Evolutionary conservation across 169 alveolate genomes (phyloP), one percentile per base, ranked within the genome.

Genomic region (Babesia sp.): DNA sequence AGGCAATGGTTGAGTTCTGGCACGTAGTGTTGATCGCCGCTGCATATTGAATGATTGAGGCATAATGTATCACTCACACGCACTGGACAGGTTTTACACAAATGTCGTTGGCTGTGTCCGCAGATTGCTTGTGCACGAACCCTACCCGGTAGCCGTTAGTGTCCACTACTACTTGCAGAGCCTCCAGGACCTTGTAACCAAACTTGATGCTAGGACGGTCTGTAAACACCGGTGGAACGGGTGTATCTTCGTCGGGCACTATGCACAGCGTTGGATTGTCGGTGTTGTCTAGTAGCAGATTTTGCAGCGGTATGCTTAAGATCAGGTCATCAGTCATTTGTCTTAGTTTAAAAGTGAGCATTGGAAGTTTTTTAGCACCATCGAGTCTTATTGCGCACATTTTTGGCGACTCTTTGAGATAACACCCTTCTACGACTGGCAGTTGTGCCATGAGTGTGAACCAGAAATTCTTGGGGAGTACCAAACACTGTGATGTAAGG

Each of bases 401-500:
- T 3, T 81, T 83, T 14, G 87, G 70, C 3, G 53, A 41, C 0
- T 33, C 71, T 46, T 71, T 71, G 12, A 54, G 71, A 28, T 83
- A 80, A 45, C 93, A 89, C 20, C 78, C 85, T 29, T 79, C 67
- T 51, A 68, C 80, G 33, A 89, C 80, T 6, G 93, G 93, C 24
- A 89, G 53, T 36, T 89, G 85, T 28, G 84, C 78, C 93, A 89
- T 89, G 28, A 89, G 54, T 20, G 89, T 84, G 50, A 89, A 42
- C 93, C 93, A 89, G 50, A 84, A 89, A 74, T 82, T 89, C 72
- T 69, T 85, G 1, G 93, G 93, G 5, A 89, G 68, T 6, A 84
- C 86, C 66, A 89, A 54, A 51, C 88, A 84, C 56, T 82, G 73
- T 50, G 91, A 80, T 9, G 66, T 39, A 20, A 84, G 34, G 54